Percentiles rank a stretch among this genome's conserved stretches.
Evolutionary conservation across 495 filamentous ascomycete genomes (phyloP).

Genomic region (Trichocladium uniseriatum): DNA sequence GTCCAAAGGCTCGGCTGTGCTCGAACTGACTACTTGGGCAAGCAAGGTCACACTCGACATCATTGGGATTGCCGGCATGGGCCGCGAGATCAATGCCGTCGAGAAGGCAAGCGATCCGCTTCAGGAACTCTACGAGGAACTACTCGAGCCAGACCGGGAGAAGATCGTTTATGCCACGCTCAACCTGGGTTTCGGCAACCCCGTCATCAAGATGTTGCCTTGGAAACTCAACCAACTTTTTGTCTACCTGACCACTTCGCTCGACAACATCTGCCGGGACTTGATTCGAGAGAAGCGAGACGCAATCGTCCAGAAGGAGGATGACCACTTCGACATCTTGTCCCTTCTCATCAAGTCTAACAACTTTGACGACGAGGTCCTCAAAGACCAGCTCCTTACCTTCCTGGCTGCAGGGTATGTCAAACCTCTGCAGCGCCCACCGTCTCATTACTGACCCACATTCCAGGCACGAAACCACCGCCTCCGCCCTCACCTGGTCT

Average conservation of each 20-base stretch:
- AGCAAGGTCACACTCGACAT: conserved; percentile 73
- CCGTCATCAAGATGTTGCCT: conserved; percentile 44
- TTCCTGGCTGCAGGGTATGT: conserved; percentile 58
- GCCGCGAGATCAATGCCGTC: conserved; percentile 63
- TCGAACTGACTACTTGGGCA: conserved; percentile 61
- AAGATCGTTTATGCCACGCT: conserved; percentile 23
- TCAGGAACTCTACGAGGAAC: conserved; percentile 50
- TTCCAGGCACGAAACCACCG: conserved; percentile 49
- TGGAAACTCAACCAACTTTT: conserved; percentile 54
- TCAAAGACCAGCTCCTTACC: conserved; percentile 83
- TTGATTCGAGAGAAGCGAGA: conserved; percentile 59
- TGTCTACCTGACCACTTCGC: conserved; percentile 39
- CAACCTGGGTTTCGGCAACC: background rate
- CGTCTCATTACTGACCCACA: background rate
- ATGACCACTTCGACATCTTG: conserved; percentile 60
- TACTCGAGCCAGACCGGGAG: conserved; percentile 38
- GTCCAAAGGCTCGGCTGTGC: conserved; percentile 33
- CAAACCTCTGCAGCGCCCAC: background rate
- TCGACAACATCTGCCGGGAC: conserved; percentile 51
- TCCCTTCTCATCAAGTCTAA: conserved; percentile 66
- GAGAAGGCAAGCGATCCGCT: conserved; percentile 53
- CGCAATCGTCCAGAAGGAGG: conserved; percentile 42
- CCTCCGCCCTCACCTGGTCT: conserved; percentile 43
- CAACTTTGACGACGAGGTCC: conserved; percentile 64
- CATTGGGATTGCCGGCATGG: conserved; percentile 73